Percentiles rank a stretch among this genome's conserved stretches.
These are phyloP conservation scores for Penicillium salamii DNA, from an alignment of 495 filamentous ascomycete species.

Conservation along the genomic window DNA sequence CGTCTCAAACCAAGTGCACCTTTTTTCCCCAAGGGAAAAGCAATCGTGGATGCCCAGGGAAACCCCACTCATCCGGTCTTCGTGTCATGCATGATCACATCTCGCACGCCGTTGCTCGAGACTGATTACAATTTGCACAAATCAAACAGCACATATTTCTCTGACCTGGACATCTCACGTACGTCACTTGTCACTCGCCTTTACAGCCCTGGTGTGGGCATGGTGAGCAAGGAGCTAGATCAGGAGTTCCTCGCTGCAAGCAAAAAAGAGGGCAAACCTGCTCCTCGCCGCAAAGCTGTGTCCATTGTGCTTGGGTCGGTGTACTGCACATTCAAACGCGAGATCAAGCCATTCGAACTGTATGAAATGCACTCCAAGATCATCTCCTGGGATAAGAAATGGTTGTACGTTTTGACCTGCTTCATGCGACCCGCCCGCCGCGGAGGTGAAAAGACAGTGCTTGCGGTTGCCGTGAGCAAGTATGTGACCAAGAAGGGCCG, in stretches of 20 bases:
- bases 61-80: slow-evolving; percentile 52
- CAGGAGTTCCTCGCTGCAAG: slow-evolving; percentile 33
- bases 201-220: slow-evolving; percentile 54
- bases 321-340: slow-evolving; percentile 61
- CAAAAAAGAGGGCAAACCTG: slow-evolving; percentile 39
- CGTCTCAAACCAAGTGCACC: slow-evolving; percentile 41
- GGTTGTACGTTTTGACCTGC: slow-evolving; percentile 73
- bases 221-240: slow-evolving; percentile 47
- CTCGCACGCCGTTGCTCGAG: slow-evolving; percentile 55
- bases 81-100: slow-evolving; percentile 48
- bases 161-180: slow-evolving; percentile 68
- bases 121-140: slow-evolving; percentile 71
- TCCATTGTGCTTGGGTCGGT: slow-evolving; percentile 64
- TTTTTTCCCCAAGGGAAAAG: slow-evolving; percentile 31
- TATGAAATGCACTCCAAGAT: slow-evolving; percentile 68
- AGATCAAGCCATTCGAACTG: slow-evolving; percentile 63
- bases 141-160: slow-evolving; percentile 73
- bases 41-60: slow-evolving; percentile 28
- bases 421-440: slow-evolving; percentile 56
- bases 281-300: slow-evolving; percentile 38
- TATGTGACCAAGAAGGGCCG: slow-evolving; percentile 90
- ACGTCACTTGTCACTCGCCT: slow-evolving; percentile 59
- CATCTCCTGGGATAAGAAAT: slow-evolving; percentile 77
- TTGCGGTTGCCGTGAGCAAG: slow-evolving; percentile 75
- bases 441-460: slow-evolving; percentile 54